Percentiles rank a stretch among this genome's conserved stretches.
Conservation (phyloP, 495 filamentous ascomycete species). For the Penicillium crystallinum region DNA sequence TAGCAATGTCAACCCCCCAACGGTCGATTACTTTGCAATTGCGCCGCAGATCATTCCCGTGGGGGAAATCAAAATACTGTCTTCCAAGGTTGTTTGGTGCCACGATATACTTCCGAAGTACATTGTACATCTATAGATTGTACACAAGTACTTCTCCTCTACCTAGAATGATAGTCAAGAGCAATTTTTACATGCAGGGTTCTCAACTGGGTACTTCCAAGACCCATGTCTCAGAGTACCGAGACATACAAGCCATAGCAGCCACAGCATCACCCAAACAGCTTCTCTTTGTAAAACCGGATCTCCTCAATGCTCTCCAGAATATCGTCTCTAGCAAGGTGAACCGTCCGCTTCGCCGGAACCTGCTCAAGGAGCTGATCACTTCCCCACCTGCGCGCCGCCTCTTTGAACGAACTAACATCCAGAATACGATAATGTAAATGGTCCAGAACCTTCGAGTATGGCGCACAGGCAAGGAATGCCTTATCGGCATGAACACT, state of each 20-base stretch:
- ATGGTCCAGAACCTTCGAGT: constrained; percentile 63
- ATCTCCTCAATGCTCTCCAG: constrained; percentile 93
- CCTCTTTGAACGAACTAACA: constrained; percentile 88
- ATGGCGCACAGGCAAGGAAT: constrained; percentile 73
- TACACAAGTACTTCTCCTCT: neutral
- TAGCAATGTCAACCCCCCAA: neutral
- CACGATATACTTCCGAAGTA: neutral
- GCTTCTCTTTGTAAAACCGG: constrained; percentile 58
- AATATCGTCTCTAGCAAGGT: constrained; percentile 86
- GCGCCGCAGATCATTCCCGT: neutral
- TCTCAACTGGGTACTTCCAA: neutral
- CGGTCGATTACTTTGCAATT: neutral
- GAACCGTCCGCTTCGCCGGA: constrained; percentile 68
- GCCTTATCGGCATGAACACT: constrained; percentile 84
- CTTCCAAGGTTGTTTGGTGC: neutral
- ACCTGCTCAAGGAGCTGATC: constrained; percentile 50
- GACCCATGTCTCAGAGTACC: neutral
- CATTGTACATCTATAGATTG: neutral
- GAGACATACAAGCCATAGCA: neutral
- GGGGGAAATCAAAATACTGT: neutral
- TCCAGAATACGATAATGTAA: constrained; percentile 89
- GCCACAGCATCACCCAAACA: constrained; percentile 23
- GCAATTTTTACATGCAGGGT: neutral
- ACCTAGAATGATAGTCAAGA: neutral
- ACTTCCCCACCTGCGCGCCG: constrained; percentile 72